Conservation (phyloP, 352 stramenopile species). For the Phytophthora aleatoria region DNA sequence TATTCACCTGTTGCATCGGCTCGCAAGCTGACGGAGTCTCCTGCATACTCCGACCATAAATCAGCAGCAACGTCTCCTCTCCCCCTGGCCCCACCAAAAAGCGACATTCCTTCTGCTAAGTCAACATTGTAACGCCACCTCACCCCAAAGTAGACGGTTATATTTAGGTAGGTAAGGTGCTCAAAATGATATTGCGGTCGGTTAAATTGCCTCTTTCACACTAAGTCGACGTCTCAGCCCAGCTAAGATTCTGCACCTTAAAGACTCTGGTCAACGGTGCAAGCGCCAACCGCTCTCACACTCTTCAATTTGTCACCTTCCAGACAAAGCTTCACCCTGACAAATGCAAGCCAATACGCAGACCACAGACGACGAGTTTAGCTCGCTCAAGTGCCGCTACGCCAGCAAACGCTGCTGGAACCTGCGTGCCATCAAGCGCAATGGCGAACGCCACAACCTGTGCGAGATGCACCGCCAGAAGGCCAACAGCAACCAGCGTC, state of each 20-base stretch:
- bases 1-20: neutral
- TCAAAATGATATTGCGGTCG: neutral
- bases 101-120: conserved; percentile 20
- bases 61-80: conserved; percentile 38
- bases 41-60: conserved; percentile 36
- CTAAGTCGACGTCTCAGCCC: conserved; percentile 19
- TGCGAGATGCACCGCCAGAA: conserved; percentile 86
- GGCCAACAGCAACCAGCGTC: conserved; percentile 84
- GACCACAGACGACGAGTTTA: conserved; percentile 42
- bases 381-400: conserved; percentile 72
- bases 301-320: conserved; percentile 37
- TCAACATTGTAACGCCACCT: conserved; percentile 13
- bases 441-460: conserved; percentile 83
- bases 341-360: conserved; percentile 5
- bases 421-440: conserved; percentile 78
- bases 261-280: conserved; percentile 11
- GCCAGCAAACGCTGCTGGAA: conserved; percentile 87
- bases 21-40: conserved; percentile 12
- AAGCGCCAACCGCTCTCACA: conserved; percentile 10
- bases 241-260: conserved; percentile 22
- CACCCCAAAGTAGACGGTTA: conserved; percentile 18
- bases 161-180: neutral
- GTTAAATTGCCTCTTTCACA: neutral
- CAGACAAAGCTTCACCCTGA: conserved; percentile 5
- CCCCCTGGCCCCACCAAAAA: conserved; percentile 22